A percentile compares a stretch with the other conserved stretches of the same genome.
Conservation (phyloP, 2,329 filamentous ascomycete genomes). For the Claviceps capensis region DNA sequence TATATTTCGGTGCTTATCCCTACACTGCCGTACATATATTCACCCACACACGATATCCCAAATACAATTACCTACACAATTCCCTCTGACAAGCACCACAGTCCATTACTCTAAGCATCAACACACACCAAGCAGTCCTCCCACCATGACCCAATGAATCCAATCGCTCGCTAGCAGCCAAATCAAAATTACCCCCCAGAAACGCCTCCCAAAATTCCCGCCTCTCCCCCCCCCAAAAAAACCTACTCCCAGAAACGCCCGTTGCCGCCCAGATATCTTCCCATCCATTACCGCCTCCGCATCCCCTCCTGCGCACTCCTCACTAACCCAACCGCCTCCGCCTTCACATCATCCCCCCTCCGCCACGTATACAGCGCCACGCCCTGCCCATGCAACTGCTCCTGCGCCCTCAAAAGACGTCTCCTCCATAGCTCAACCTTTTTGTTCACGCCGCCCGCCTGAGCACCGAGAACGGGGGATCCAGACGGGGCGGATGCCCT, state of each 20-base stretch:
- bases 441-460: constrained; percentile 36
- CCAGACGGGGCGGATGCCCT: constrained; percentile 20
- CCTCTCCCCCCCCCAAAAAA: not conserved
- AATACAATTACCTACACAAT: too few relatives aligned
- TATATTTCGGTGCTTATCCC: too few relatives aligned
- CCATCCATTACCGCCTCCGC: constrained; percentile 1
- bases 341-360: constrained; percentile 53
- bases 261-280: too few relatives aligned
- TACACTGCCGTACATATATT: too few relatives aligned
- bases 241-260: not conserved
- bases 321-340: constrained; percentile 52
- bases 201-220: not conserved
- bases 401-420: constrained; percentile 51
- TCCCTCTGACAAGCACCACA: too few relatives aligned
- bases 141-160: not conserved
- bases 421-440: constrained; percentile 61
- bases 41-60: too few relatives aligned
- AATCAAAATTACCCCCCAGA: not conserved
- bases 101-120: too few relatives aligned
- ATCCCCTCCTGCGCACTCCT: constrained; percentile 35
- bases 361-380: constrained; percentile 63
- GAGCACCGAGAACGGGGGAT: constrained; percentile 21
- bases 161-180: not conserved
- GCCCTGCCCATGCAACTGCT: constrained; percentile 46
- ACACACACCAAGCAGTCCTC: too few relatives aligned